Conservation (phyloP, 768 basidiomycete species). For the Kondoa subrosea region DNA sequence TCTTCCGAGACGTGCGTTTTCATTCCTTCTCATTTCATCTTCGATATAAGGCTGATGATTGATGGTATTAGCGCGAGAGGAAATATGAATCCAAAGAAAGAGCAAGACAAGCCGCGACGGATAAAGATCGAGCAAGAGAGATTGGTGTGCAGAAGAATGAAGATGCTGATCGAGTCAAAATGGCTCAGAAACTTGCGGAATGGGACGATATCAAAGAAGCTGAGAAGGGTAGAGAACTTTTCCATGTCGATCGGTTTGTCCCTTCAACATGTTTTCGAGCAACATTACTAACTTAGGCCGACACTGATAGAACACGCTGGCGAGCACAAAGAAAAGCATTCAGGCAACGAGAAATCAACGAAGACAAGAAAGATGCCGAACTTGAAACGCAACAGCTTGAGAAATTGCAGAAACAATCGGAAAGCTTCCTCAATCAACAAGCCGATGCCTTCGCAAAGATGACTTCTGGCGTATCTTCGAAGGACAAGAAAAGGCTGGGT, state of each 20-base stretch:
- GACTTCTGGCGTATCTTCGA: not conserved
- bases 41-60: not conserved
- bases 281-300: too few relatives aligned
- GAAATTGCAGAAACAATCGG: slow-evolving; percentile 72
- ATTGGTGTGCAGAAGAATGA: slow-evolving; percentile 56
- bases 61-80: slow-evolving; percentile 52
- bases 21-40: not conserved
- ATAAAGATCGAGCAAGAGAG: slow-evolving; percentile 34
- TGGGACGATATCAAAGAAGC: slow-evolving; percentile 77
- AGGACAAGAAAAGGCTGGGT: not conserved
- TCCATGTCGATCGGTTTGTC: slow-evolving; percentile 73
- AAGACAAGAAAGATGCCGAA: slow-evolving; percentile 63
- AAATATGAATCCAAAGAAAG: slow-evolving; percentile 85
- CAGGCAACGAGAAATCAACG: slow-evolving; percentile 59
- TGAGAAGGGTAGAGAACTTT: slow-evolving; percentile 79
- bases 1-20: slow-evolving; percentile 46
- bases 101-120: slow-evolving; percentile 44
- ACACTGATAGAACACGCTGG: slow-evolving; percentile 75
- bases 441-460: slow-evolving; percentile 24
- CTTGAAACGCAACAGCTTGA: slow-evolving; percentile 75
- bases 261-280: too few relatives aligned
- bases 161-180: slow-evolving; percentile 46
- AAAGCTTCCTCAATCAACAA: slow-evolving; percentile 52
- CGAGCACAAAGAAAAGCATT: slow-evolving; percentile 54
- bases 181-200: slow-evolving; percentile 54